A percentile compares a stretch with the other conserved stretches of the same genome.
Evolutionary conservation across 108 stramenopile genomes (phyloP).

Genomic region (Nitzschia palea): DNA sequence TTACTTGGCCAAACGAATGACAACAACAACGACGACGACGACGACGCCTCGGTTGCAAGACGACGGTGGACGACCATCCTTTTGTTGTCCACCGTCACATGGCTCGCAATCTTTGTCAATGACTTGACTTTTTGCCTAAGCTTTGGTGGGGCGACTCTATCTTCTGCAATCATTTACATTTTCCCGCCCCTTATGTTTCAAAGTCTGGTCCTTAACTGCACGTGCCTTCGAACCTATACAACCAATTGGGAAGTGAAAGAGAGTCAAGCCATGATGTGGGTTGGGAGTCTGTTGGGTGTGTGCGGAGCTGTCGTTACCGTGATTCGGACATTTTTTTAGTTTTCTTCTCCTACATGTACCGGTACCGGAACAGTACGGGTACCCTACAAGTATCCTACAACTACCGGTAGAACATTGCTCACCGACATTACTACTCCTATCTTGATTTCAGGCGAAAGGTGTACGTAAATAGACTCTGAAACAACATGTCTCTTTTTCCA

Average conservation of each 20-base stretch:
- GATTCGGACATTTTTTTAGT: slow-evolving; percentile 3
- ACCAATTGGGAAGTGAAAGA: slow-evolving; percentile 26
- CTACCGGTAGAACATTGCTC: too few relatives aligned
- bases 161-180: slow-evolving; percentile 86
- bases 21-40: neutral
- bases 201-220: slow-evolving; percentile 10
- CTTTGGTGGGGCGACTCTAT: slow-evolving; percentile 89
- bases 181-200: slow-evolving; percentile 90
- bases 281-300: slow-evolving; percentile 17
- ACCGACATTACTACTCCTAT: too few relatives aligned
- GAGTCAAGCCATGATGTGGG: slow-evolving; percentile 19
- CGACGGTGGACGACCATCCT: slow-evolving; percentile 44
- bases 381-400: too few relatives aligned
- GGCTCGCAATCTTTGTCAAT: slow-evolving; percentile 56
- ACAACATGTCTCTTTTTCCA: too few relatives aligned
- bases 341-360: neutral
- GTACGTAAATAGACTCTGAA: too few relatives aligned
- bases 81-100: slow-evolving; percentile 55
- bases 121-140: slow-evolving; percentile 79
- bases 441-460: too few relatives aligned
- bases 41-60: too few relatives aligned
- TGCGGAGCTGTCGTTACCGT: slow-evolving; percentile 29
- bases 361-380: too few relatives aligned
- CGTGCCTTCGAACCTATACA: neutral
- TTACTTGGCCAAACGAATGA: slow-evolving; percentile 52